phyloP scores from a whole-genome alignment of 2,329 filamentous ascomycete species.

The Beauveria rudraprayagi region DNA sequence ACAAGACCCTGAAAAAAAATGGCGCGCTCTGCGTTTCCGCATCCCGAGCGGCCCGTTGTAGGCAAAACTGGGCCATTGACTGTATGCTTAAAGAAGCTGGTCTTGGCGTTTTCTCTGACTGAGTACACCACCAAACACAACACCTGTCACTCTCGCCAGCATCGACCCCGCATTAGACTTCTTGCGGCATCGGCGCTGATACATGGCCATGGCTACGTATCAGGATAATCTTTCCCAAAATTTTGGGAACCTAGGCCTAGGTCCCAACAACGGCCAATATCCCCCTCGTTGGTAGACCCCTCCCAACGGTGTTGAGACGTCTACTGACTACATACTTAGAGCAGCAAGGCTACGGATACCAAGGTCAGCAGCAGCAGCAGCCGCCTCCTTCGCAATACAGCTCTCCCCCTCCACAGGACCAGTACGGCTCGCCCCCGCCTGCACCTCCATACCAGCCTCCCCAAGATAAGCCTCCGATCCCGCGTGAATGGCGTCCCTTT shows the following conservation, averaged over 20 bases:
- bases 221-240: conserved; percentile 10
- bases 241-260: conserved; percentile 9
- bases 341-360: conserved; percentile 8
- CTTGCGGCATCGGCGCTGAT: background rate
- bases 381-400: background rate
- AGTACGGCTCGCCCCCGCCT: conserved; percentile 5
- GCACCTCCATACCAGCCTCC: conserved; percentile 26
- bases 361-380: background rate
- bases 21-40: background rate
- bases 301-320: background rate
- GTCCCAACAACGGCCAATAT: conserved; percentile 9
- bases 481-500: conserved; percentile 54
- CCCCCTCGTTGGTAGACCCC: background rate
- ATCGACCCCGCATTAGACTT: background rate
- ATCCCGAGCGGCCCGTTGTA: conserved; percentile 4
- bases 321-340: background rate
- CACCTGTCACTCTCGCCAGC: background rate
- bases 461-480: conserved; percentile 39
- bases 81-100: background rate
- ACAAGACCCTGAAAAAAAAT: background rate
- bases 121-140: background rate
- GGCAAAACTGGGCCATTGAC: background rate
- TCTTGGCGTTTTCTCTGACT: background rate
- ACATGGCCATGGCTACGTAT: conserved; percentile 3
- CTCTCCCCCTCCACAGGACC: conserved; percentile 1